These are phyloP conservation scores for Lactarius indigo DNA, from an alignment of 768 basidiomycete genomes.

Conservation along the genomic window DNA sequence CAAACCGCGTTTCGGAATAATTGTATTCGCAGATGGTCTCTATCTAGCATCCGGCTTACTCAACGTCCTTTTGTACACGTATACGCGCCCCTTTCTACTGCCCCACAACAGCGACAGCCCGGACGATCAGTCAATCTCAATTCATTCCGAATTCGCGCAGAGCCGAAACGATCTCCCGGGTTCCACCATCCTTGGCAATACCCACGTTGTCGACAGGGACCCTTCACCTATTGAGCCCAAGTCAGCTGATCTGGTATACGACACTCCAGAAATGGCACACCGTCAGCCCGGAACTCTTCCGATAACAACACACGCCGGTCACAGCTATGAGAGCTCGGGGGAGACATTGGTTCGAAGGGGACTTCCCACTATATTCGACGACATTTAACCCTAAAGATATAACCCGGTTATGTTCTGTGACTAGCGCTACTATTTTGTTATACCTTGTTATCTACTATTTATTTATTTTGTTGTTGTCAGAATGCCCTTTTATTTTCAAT, in stretches of 20 bases:
- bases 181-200: not conserved
- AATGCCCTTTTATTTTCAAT: no score
- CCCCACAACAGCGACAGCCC: constrained; percentile 26
- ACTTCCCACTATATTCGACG: not conserved
- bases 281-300: not conserved
- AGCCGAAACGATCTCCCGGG: not conserved
- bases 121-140: not conserved
- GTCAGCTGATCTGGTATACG: not conserved
- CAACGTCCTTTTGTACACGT: constrained; percentile 39
- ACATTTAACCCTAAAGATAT: not conserved
- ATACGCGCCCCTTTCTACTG: constrained; percentile 41
- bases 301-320: not conserved
- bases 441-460: not conserved
- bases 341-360: not conserved
- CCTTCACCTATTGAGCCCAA: not conserved
- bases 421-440: not conserved
- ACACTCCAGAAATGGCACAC: not conserved
- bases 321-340: not conserved
- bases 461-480: not conserved
- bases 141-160: not conserved
- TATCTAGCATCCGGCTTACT: constrained; percentile 45
- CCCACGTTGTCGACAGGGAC: not conserved
- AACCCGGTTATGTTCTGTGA: not conserved
- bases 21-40: constrained; percentile 39
- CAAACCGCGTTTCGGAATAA: constrained; percentile 35